Conservation (phyloP, 2,329 filamentous ascomycete genomes). For the Periconia sp. region DNA sequence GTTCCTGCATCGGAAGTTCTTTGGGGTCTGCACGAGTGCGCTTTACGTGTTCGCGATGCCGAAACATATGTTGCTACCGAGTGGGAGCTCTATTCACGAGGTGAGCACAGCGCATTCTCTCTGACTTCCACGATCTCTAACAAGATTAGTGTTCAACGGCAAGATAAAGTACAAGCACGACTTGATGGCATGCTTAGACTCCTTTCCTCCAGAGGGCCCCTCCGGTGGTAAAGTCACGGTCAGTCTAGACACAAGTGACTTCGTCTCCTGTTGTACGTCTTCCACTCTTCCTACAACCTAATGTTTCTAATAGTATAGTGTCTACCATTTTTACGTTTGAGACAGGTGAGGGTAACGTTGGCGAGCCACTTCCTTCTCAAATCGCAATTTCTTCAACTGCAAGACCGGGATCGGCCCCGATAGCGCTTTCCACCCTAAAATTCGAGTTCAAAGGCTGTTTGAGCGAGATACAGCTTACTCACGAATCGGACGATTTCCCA, state of each 20-base stretch:
- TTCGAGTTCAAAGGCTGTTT: slow-evolving; percentile 59
- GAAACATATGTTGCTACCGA: slow-evolving; percentile 59
- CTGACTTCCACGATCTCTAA: too few relatives aligned
- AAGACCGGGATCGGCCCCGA: slow-evolving; percentile 51
- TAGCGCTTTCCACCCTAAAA: slow-evolving; percentile 56
- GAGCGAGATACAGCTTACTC: slow-evolving; percentile 38
- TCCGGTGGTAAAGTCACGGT: slow-evolving; percentile 50
- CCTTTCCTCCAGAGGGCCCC: slow-evolving; percentile 39
- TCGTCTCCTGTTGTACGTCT: slow-evolving; percentile 58
- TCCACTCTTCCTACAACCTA: slow-evolving; percentile 24
- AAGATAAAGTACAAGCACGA: slow-evolving; percentile 50
- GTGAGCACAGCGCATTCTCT: slow-evolving; percentile 21
- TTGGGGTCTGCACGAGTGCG: slow-evolving; percentile 61
- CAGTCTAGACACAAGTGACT: slow-evolving; percentile 55
- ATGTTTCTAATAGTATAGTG: slow-evolving; percentile 45
- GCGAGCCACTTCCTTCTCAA: slow-evolving; percentile 63
- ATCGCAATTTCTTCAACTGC: slow-evolving; percentile 59
- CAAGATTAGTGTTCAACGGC: slow-evolving; percentile 32
- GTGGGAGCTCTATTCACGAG: slow-evolving; percentile 60
- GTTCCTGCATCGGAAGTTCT: slow-evolving; percentile 60
- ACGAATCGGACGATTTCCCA: slow-evolving; percentile 21
- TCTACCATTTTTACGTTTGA: slow-evolving; percentile 60
- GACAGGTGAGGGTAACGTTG: slow-evolving; percentile 63
- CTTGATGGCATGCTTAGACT: slow-evolving; percentile 54
- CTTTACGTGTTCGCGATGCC: slow-evolving; percentile 51